Base-by-base conservation (phyloP, 495 filamentous ascomycete species). In the Daldinia decipiens region DNA sequence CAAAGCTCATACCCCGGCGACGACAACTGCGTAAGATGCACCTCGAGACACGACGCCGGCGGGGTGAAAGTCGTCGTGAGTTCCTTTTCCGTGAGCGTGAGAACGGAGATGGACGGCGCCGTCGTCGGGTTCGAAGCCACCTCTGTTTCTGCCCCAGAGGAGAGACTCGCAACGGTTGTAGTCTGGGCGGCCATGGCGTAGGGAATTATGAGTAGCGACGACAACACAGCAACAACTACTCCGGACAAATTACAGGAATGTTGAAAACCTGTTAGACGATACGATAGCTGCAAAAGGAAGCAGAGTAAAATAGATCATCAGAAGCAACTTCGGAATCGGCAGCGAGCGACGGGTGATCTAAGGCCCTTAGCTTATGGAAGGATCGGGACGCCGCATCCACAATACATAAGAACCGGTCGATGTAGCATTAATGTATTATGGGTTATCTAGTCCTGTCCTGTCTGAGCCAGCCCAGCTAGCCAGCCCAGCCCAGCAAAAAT, bases 31-130 rank as follows among this genome's bases (percentile, higher is more conserved):
- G 62, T 70, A 36, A 73, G 62, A 3, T 57, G 71, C 53, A 70
- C 70, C 19, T 73, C 71, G 11, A 31, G 61, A 24, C 71, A 73
- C 34, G 71, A 66, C 17, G 67, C 24, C 29, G 71, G 71, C 29
- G 71, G 71, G 0, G 71, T 73, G 29, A 73, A 73, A 5, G 71
- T 73, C 1, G 62, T 63, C 38, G 71, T 70, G n/a, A 73, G 59
- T 2, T 62, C 52, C 27, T 59, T 63, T 15, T 66, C 40, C 1
- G 71, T 73, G n/a, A 73, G 47, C 7, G 62, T 67, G 13, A 70
- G 34, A 4, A 70, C 43, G 7, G 69, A 72, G 39, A 72, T 9
- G 9, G 61, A 26, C 26, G 65, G 57, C 17, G 47, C 34, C 29
- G 58, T 17, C 4, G 60, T 47, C 21, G 62, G 4, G 27, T 39